These are phyloP conservation scores for Samsoniella hepiali DNA, from an alignment of 2,329 filamentous ascomycete genomes.

Conservation along the genomic window DNA sequence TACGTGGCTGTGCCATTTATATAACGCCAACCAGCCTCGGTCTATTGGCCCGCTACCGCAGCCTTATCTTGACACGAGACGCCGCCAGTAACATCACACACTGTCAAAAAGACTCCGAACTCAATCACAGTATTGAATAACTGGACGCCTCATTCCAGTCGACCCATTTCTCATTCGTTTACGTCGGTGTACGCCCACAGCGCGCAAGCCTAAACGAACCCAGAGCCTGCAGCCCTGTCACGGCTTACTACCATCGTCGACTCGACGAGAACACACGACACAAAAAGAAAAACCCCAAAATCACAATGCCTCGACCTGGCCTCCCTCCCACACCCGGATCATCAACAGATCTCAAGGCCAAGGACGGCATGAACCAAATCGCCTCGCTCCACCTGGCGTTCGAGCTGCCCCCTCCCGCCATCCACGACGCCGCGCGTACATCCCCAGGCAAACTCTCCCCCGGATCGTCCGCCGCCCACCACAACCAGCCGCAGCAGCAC, in stretches of 20 bases:
- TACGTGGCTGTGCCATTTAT: neutral
- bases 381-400: slow-evolving; percentile 65
- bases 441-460: slow-evolving; percentile 32
- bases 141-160: neutral
- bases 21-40: neutral
- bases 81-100: neutral
- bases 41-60: slow-evolving; percentile 1
- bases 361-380: slow-evolving; percentile 62
- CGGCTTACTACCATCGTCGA: neutral
- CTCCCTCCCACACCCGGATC: slow-evolving; percentile 75
- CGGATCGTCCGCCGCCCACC: slow-evolving; percentile 4
- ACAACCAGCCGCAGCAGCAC: slow-evolving; percentile 18
- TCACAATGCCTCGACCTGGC: slow-evolving; percentile 60
- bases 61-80: slow-evolving; percentile 3
- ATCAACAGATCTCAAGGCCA: slow-evolving; percentile 73
- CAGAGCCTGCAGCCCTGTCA: neutral
- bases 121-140: neutral
- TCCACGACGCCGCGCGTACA: slow-evolving; percentile 49
- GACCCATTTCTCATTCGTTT: neutral
- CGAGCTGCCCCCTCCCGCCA: slow-evolving; percentile 72
- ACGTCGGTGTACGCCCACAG: neutral
- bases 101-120: neutral
- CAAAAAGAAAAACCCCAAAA: neutral
- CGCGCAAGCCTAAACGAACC: neutral
- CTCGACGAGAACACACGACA: slow-evolving; percentile 2